Base-by-base conservation (phyloP, 2,329 filamentous ascomycete genomes). In the Epichloe gansuensis region DNA sequence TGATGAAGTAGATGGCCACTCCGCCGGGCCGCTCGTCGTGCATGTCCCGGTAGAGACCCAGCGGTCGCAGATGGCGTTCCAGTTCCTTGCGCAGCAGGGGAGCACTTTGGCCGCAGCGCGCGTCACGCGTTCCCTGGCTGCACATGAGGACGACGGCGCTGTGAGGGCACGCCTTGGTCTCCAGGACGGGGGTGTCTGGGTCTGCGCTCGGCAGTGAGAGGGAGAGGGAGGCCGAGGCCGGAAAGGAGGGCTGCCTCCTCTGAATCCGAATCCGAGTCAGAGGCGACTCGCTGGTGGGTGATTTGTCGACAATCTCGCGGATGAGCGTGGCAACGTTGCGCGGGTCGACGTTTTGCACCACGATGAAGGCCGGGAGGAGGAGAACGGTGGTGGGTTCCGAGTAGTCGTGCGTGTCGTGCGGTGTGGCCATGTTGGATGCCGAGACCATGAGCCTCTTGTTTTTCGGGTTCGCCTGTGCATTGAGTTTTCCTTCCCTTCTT, bases 1-100 rank as follows among this genome's bases (percentile, higher is more conserved):
- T 91, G 63, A 97, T 94, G 65, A 96, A 97, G 71, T 95, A 95
- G 57, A 98, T 87, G 0, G 89, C 91, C 5, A 96, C 91, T 12
- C 93, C 93, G 11, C 91, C 91, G 0, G 90, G 89, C 53, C 93
- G 74, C 66, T 89, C 83, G 65, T 98, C 93, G 63, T 94, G 82
- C 46, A 93, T 71, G 64, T 97, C 91, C 34, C 93, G 82, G 66
- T 85, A 90, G 21, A 98, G 71, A 0, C 89, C 90, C 12, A 95
- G 73, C 1, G 87, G 86, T 0, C 89, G 83, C 38, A 97, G 76
- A 65, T 96, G 89, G 1, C 91, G 80, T 72, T 95, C 89, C 51
- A 98, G 80, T 69, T 97, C 93, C 61, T 84, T 84, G 45, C 83
- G 80, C n/a, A 97, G 74, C 2, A 98, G 75, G 3, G 93, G 93